These are phyloP conservation scores for Pestalotiopsis sp. DNA, from an alignment of 2,329 filamentous ascomycete species.

Conservation along the genomic window DNA sequence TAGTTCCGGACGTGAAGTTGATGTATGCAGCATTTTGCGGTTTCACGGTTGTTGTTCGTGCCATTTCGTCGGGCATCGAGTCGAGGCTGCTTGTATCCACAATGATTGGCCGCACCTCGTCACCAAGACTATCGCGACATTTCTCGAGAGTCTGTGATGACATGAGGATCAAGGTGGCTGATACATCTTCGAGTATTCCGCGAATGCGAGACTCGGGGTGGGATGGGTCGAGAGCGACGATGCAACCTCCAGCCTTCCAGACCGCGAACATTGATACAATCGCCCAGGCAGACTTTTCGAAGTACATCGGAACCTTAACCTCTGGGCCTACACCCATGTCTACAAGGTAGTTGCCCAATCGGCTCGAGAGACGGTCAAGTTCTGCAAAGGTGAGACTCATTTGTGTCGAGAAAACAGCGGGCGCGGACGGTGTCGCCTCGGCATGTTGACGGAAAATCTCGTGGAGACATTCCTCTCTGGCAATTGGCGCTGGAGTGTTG, in stretches of 20 bases:
- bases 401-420: conserved; percentile 8
- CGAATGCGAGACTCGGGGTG: conserved; percentile 12
- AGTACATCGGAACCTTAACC: conserved; percentile 33
- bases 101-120: conserved; percentile 6
- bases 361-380: conserved; percentile 24
- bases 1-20: conserved; percentile 16
- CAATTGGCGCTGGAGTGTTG: conserved; percentile 13
- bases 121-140: conserved; percentile 2
- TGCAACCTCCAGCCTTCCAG: conserved; percentile 10
- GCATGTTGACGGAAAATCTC: conserved; percentile 13
- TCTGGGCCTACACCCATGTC: conserved; percentile 29
- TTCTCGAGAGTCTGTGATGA: conserved; percentile 4
- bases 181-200: conserved; percentile 12
- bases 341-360: conserved; percentile 24
- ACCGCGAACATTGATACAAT: conserved; percentile 12
- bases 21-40: conserved; percentile 9
- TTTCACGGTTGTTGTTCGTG: background rate
- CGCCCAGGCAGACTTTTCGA: conserved; percentile 38
- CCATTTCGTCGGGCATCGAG: conserved; percentile 7
- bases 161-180: conserved; percentile 12
- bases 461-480: conserved; percentile 12
- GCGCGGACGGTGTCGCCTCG: background rate
- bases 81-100: conserved; percentile 9
- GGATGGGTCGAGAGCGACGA: conserved; percentile 7
- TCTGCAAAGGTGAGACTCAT: conserved; percentile 28